Conservation (phyloP, 2,329 filamentous ascomycete species). For the Neonectria ditissima region DNA sequence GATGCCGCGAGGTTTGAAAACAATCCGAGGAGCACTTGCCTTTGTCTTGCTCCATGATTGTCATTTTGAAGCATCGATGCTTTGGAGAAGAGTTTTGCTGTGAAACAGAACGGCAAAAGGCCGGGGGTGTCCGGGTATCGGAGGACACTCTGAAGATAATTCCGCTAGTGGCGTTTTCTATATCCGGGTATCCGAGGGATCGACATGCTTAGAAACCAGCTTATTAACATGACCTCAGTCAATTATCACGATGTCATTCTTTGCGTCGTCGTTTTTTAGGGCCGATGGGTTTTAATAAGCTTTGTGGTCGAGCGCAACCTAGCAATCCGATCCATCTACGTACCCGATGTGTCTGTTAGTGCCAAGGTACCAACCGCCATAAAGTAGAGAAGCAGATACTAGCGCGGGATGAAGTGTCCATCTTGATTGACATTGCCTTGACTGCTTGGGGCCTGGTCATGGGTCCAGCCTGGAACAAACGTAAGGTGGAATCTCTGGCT, state of each 20-base stretch:
- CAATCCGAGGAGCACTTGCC: background rate
- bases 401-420: too few species aligned
- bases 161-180: background rate
- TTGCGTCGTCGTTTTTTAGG: too few species aligned
- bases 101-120: background rate
- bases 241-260: too few species aligned
- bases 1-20: background rate
- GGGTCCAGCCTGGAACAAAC: slow-evolving; percentile 32
- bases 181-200: background rate
- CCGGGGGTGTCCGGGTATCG: background rate
- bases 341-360: too few species aligned
- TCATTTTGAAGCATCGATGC: background rate
- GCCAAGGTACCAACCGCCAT: too few species aligned
- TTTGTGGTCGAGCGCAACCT: too few species aligned
- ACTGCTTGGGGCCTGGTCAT: slow-evolving; percentile 29
- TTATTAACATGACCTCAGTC: too few species aligned
- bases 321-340: too few species aligned
- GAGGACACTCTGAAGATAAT: background rate
- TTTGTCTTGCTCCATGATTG: background rate
- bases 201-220: background rate
- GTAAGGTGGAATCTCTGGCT: background rate
- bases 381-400: too few species aligned
- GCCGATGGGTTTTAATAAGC: too few species aligned
- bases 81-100: background rate
- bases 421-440: slow-evolving; percentile 26